Evolutionary conservation across 768 basidiomycete genomes (phyloP).

Genomic region (Pisolithus sp.): DNA sequence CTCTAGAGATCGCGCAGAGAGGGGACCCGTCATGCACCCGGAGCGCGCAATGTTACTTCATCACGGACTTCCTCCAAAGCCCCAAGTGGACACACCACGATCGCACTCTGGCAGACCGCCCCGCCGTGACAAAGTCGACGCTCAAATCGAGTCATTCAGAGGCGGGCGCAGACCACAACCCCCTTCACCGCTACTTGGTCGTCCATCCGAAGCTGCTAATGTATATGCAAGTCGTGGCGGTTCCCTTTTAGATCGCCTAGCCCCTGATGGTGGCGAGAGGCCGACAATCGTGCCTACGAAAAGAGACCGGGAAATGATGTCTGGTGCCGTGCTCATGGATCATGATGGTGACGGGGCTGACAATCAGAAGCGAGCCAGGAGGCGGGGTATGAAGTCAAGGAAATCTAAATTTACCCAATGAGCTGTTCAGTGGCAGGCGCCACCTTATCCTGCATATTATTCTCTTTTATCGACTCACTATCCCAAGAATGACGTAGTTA

Average conservation of each 20-base stretch:
- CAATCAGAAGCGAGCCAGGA: constrained; percentile 17
- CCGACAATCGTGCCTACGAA: constrained; percentile 27
- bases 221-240: constrained; percentile 17
- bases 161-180: constrained; percentile 1
- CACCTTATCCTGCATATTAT: neutral
- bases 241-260: constrained; percentile 35
- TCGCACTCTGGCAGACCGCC: constrained; percentile 10
- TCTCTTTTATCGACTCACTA: neutral
- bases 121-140: constrained; percentile 18
- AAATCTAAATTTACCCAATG: constrained; percentile 13
- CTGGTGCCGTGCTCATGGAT: constrained; percentile 8
- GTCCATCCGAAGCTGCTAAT: constrained; percentile 7
- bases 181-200: constrained; percentile 9
- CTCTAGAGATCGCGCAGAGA: constrained; percentile 7
- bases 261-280: constrained; percentile 16
- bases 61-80: constrained; percentile 25
- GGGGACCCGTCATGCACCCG: constrained; percentile 20
- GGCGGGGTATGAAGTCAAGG: constrained; percentile 16
- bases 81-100: constrained; percentile 11
- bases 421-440: neutral
- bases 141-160: constrained; percentile 12
- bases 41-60: constrained; percentile 28
- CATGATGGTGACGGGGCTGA: constrained; percentile 19
- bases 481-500: neutral
- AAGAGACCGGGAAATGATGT: constrained; percentile 24